Evolutionary conservation across 1,284 basidiomycete genomes (phyloP).

Genomic region (Heterobasidion occidentale): DNA sequence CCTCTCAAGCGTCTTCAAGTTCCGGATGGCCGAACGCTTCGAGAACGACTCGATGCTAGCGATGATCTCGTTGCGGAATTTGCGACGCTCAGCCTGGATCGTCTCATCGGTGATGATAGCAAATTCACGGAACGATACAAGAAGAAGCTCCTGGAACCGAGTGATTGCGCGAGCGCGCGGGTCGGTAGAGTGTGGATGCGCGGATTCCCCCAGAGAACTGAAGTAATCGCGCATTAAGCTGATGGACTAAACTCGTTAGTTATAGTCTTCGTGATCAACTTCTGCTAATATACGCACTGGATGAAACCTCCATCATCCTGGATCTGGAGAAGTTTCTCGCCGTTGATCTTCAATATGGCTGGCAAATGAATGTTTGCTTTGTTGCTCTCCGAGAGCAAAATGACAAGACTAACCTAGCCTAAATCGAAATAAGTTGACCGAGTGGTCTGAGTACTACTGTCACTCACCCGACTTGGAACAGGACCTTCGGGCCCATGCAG

Average conservation of each 20-base stretch:
- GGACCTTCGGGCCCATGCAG: slow-evolving; percentile 97
- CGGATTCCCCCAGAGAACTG: slow-evolving; percentile 87
- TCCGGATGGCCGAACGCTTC: slow-evolving; percentile 90
- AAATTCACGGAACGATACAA: slow-evolving; percentile 97
- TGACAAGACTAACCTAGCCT: slow-evolving; percentile 17
- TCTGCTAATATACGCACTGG: slow-evolving; percentile 35
- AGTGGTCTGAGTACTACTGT: neutral
- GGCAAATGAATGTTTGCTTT: slow-evolving; percentile 7
- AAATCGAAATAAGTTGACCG: neutral
- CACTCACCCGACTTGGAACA: slow-evolving; percentile 93
- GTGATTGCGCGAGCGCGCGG: slow-evolving; percentile 92
- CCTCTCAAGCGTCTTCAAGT: slow-evolving; percentile 74
- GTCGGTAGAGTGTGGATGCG: slow-evolving; percentile 86
- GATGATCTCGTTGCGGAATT: slow-evolving; percentile 87
- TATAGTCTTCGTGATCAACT: neutral
- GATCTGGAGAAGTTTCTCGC: slow-evolving; percentile 87
- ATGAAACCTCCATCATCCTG: slow-evolving; percentile 98
- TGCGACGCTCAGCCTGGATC: slow-evolving; percentile 81
- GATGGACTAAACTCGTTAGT: neutral
- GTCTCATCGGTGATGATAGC: slow-evolving; percentile 95
- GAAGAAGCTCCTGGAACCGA: slow-evolving; percentile 94
- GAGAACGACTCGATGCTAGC: slow-evolving; percentile 94
- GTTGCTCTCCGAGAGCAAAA: neutral
- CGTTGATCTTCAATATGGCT: slow-evolving; percentile 99
- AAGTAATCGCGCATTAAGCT: slow-evolving; percentile 96